Evolutionary conservation across 495 filamentous ascomycete species (phyloP).

Genomic region (Lentithecium fluviatile): DNA sequence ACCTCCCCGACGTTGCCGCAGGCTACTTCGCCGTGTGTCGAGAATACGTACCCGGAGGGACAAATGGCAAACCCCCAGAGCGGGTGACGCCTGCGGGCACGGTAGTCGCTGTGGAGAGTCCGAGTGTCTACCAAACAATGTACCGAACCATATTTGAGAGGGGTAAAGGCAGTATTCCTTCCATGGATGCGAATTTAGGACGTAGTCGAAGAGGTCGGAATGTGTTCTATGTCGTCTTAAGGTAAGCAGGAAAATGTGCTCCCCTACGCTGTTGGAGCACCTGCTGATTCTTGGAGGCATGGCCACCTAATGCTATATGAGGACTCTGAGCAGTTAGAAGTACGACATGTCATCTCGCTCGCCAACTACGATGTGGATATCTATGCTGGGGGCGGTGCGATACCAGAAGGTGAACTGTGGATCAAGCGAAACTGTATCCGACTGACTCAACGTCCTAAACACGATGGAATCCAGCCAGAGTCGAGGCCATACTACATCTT

Average conservation of each 20-base stretch:
- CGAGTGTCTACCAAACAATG: slow-evolving; percentile 96
- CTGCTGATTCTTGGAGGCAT: slow-evolving; percentile 58
- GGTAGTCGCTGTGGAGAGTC: slow-evolving; percentile 69
- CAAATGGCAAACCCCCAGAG: slow-evolving; percentile 90
- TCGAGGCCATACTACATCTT: slow-evolving; percentile 88
- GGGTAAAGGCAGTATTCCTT: slow-evolving; percentile 52
- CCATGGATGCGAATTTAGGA: slow-evolving; percentile 52
- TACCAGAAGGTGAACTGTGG: slow-evolving; percentile 89
- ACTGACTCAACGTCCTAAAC: slow-evolving; percentile 61
- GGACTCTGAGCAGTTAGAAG: slow-evolving; percentile 81
- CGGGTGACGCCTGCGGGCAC: slow-evolving; percentile 77
- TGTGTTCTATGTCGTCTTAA: slow-evolving; percentile 89
- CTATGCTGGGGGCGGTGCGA: slow-evolving; percentile 71
- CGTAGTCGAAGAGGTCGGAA: slow-evolving; percentile 76
- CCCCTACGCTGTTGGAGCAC: neutral
- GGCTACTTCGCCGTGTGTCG: slow-evolving; percentile 94
- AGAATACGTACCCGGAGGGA: slow-evolving; percentile 84
- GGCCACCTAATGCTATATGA: slow-evolving; percentile 98
- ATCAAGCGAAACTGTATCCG: slow-evolving; percentile 94
- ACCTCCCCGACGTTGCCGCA: slow-evolving; percentile 80
- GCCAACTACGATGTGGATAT: slow-evolving; percentile 83
- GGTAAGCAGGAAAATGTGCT: slow-evolving; percentile 53
- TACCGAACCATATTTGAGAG: slow-evolving; percentile 94
- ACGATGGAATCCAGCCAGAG: slow-evolving; percentile 54
- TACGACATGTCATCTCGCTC: slow-evolving; percentile 90